phyloP scores from a whole-genome alignment of 352 stramenopile species.

The Globisporangium nunn region DNA sequence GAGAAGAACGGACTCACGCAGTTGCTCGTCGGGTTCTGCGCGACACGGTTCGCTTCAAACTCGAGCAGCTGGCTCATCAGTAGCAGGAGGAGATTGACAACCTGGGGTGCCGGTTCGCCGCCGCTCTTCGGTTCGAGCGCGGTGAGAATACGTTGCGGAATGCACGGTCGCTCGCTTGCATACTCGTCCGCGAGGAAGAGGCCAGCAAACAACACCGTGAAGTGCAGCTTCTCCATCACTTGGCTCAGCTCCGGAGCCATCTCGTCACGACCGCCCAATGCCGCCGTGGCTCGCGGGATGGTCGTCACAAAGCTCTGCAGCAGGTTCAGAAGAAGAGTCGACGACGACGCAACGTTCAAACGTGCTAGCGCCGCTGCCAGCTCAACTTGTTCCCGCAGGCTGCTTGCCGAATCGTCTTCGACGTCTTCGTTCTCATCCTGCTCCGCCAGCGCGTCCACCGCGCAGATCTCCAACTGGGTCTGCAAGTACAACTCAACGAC shows the following conservation, averaged over 20 bases:
- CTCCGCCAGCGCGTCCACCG: slow-evolving; percentile 53
- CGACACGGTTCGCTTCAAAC: slow-evolving; percentile 56
- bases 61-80: slow-evolving; percentile 67
- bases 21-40: slow-evolving; percentile 41
- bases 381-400: slow-evolving; percentile 59
- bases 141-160: slow-evolving; percentile 49
- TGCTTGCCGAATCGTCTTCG: slow-evolving; percentile 66
- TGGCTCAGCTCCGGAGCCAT: slow-evolving; percentile 56
- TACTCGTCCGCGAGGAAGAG: slow-evolving; percentile 80
- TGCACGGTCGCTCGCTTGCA: slow-evolving; percentile 58
- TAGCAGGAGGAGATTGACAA: slow-evolving; percentile 58
- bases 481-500: slow-evolving; percentile 77
- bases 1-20: slow-evolving; percentile 75
- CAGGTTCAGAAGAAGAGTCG: slow-evolving; percentile 47
- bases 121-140: slow-evolving; percentile 18
- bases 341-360: slow-evolving; percentile 48
- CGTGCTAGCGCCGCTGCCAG: slow-evolving; percentile 59
- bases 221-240: slow-evolving; percentile 74
- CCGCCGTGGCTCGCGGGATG: slow-evolving; percentile 36
- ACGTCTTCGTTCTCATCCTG: slow-evolving; percentile 82
- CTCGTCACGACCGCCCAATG: slow-evolving; percentile 35
- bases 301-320: slow-evolving; percentile 48
- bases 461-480: slow-evolving; percentile 60
- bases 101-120: slow-evolving; percentile 16
- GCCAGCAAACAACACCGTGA: slow-evolving; percentile 65